phyloP scores from a whole-genome alignment of 1,139 yeast genomes.

The Saccharomyces hybrid region DNA sequence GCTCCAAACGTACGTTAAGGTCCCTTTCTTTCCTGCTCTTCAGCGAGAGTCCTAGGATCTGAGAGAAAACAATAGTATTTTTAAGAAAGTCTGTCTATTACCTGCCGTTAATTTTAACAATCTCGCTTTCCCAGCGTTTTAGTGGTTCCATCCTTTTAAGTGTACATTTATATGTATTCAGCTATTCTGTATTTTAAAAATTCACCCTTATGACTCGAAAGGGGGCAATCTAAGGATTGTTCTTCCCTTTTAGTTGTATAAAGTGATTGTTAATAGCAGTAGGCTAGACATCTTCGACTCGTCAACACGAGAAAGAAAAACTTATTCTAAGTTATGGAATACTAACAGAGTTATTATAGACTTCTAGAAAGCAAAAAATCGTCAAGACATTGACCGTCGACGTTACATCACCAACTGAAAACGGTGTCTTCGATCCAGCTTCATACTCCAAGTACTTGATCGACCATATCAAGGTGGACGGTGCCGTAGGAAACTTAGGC shows the following conservation, averaged over 20 bases:
- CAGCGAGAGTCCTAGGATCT: background rate
- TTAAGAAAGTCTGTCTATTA: background rate
- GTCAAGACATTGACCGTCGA: constrained; percentile 89
- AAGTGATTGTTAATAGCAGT: constrained; percentile 30
- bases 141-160: constrained; percentile 1
- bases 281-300: constrained; percentile 16
- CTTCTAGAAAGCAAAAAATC: constrained; percentile 63
- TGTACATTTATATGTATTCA: constrained; percentile 7
- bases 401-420: constrained; percentile 92
- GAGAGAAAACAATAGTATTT: background rate
- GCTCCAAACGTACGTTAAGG: constrained; percentile 28
- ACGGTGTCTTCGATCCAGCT: constrained; percentile 92
- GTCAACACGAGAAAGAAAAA: constrained; percentile 4
- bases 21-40: constrained; percentile 5
- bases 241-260: background rate
- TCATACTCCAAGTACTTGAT: constrained; percentile 92
- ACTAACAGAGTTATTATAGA: constrained; percentile 33
- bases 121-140: constrained; percentile 1
- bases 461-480: constrained; percentile 97
- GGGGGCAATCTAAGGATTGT: background rate
- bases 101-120: background rate
- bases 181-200: constrained; percentile 26
- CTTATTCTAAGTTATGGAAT: background rate
- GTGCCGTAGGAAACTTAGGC: constrained; percentile 91
- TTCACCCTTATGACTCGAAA: constrained; percentile 12